Base-by-base conservation (phyloP, 2,329 filamentous ascomycete species). In the Beauveria varroae region DNA sequence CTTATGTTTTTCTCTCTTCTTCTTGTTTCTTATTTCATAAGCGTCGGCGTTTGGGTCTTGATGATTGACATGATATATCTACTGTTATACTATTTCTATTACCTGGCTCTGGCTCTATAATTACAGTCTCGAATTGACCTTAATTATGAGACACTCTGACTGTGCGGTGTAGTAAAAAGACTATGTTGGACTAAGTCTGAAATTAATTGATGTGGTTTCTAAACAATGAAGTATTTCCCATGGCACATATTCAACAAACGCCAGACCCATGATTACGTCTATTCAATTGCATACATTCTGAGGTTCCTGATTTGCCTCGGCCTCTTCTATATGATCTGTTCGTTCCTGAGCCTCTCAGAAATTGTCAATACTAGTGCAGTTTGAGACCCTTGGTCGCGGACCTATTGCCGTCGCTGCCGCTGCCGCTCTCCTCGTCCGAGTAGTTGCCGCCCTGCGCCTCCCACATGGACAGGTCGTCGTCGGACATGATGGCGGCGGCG, bases 391-490 rank as follows among this genome's bases (percentile, higher is more conserved):
- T 53, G 12, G 57, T 37, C n/a, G 20, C 53, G 41, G 43, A 28
- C 1, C 54, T 52, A 16, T 51, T 57, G 18, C 68, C 63, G 14
- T 71, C 68, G 28, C 69, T 67, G 26, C 75, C 73, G 16, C 74
- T 71, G 47, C 73, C 72, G 24, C 71, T 68, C 64, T 73, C 72
- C 8, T 69, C 68, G 46, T 71, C 73, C 40, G 71, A 73, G 24
- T 72, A 73, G 26, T 62, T 63, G 41, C 59, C 64, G 22, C 62
- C 65, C 26, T 68, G 64, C 3, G 64, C 73, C 24, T 80, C 81
- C 83, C 83, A 86, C 22, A 85, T 71, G 34, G 81, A 84, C 59
- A 85, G 80, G 64, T 85, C 82, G 61, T 85, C 82, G 53, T 83
- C 82, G 51, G 80, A 78, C 80, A 85, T 82, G 44, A 84, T 70